These are phyloP conservation scores for Croton setiger DNA, from an alignment of 441 rosid species.

Conservation along the genomic window DNA sequence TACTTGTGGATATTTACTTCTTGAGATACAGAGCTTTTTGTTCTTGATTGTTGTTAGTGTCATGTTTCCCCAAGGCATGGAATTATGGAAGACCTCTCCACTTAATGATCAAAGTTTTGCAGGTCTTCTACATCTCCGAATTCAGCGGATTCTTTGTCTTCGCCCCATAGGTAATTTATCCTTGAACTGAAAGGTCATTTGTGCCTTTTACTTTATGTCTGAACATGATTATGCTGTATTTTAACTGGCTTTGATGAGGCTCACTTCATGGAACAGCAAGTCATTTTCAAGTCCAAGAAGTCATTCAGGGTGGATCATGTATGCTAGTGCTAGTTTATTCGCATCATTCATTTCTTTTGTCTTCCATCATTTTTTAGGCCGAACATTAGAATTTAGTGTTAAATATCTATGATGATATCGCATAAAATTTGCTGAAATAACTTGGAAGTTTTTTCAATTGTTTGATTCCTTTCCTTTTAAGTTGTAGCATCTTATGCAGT, in stretches of 20 bases:
- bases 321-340: slow-evolving; percentile 2
- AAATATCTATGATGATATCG: neutral
- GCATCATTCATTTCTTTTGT: slow-evolving; percentile 1
- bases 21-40: neutral
- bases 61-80: slow-evolving; percentile 1
- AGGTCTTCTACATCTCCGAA: slow-evolving; percentile 45
- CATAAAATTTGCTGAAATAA: neutral
- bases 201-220: neutral
- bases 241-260: slow-evolving; percentile 38
- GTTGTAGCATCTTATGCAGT: slow-evolving; percentile 18
- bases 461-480: neutral
- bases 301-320: slow-evolving; percentile 47
- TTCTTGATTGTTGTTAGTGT: neutral
- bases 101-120: slow-evolving; percentile 16
- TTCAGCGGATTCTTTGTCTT: slow-evolving; percentile 29
- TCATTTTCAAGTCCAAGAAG: slow-evolving; percentile 62
- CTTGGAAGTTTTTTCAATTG: neutral
- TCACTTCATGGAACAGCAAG: slow-evolving; percentile 51
- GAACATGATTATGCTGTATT: slow-evolving; percentile 5
- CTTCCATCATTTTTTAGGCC: neutral
- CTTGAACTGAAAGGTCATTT: slow-evolving; percentile 4
- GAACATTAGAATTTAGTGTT: neutral
- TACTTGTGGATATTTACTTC: neutral
- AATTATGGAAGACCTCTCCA: neutral
- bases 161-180: slow-evolving; percentile 38